These are phyloP conservation scores for Stephanocyclus meneghinianus DNA, from an alignment of 352 stramenopile species.

Conservation along the genomic window DNA sequence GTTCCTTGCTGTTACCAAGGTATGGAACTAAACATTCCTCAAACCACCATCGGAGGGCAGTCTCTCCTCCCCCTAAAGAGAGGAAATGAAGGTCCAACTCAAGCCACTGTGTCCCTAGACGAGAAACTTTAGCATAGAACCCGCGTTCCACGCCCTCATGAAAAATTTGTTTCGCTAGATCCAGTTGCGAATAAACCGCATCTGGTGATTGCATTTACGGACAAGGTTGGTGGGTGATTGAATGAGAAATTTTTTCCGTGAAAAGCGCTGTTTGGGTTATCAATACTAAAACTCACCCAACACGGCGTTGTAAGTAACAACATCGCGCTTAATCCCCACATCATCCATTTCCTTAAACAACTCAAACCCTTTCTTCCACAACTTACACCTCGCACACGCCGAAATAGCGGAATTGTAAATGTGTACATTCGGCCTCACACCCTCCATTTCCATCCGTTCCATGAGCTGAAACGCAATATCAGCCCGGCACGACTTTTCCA, in stretches of 20 bases:
- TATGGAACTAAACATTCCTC: slow-evolving; percentile 78
- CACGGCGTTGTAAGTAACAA: slow-evolving; percentile 81
- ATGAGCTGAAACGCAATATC: slow-evolving; percentile 81
- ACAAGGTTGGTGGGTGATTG: not conserved
- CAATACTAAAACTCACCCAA: slow-evolving; percentile 60
- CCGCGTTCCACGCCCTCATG: slow-evolving; percentile 64
- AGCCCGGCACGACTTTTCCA: slow-evolving; percentile 78
- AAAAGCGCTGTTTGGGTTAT: not conserved
- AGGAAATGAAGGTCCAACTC: slow-evolving; percentile 81
- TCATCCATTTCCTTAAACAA: slow-evolving; percentile 81
- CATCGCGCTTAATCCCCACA: slow-evolving; percentile 64
- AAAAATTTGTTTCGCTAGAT: slow-evolving; percentile 48
- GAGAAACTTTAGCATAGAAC: slow-evolving; percentile 79
- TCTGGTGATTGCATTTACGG: slow-evolving; percentile 6
- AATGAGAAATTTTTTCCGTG: not conserved
- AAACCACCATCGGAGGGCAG: slow-evolving; percentile 79
- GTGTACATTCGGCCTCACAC: slow-evolving; percentile 75
- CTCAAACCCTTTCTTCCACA: slow-evolving; percentile 78
- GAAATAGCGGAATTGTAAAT: slow-evolving; percentile 82
- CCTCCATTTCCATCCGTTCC: slow-evolving; percentile 78
- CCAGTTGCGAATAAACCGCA: slow-evolving; percentile 54
- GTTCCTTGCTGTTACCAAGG: slow-evolving; percentile 65
- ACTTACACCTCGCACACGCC: slow-evolving; percentile 76
- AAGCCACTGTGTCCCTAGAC: slow-evolving; percentile 74
- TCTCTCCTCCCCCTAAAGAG: slow-evolving; percentile 75